Evolutionary conservation across 2,329 filamentous ascomycete species (phyloP).

Genomic region (Triangularia verruculosa): DNA sequence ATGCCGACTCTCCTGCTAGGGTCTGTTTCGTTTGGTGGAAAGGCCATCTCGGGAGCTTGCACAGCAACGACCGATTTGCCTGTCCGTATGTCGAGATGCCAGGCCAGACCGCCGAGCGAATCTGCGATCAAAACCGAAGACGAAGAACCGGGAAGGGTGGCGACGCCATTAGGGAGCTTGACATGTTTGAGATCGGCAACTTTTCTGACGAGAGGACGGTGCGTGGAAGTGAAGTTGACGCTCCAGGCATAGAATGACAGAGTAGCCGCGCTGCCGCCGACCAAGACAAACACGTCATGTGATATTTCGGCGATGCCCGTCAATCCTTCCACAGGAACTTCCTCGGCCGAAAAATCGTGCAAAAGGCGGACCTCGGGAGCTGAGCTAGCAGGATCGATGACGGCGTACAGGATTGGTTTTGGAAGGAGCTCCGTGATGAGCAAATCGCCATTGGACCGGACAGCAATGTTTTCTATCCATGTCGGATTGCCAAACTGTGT

Average conservation of each 20-base stretch:
- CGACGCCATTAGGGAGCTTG: constrained; percentile 27
- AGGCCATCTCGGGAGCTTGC: constrained; percentile 31
- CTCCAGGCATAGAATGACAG: constrained; percentile 8
- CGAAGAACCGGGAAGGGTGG: constrained; percentile 17
- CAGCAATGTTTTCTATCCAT: constrained; percentile 36
- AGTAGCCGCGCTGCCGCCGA: constrained; percentile 16
- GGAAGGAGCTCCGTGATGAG: constrained; percentile 26
- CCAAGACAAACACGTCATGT: constrained; percentile 22
- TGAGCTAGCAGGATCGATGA: constrained; percentile 7
- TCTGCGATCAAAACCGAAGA: constrained; percentile 27
- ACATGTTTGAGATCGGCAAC: constrained; percentile 19
- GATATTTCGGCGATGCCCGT: constrained; percentile 22
- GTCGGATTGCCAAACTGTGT: constrained; percentile 27
- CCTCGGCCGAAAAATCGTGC: constrained; percentile 10
- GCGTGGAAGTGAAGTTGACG: constrained; percentile 6
- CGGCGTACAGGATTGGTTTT: constrained; percentile 11
- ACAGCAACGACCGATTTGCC: constrained; percentile 22
- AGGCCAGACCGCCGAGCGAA: constrained; percentile 27
- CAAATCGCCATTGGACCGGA: constrained; percentile 33
- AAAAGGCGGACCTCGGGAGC: constrained; percentile 4
- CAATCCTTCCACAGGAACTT: constrained; percentile 1
- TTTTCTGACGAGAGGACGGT: background rate
- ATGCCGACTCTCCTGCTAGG: constrained; percentile 37
- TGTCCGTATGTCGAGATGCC: constrained; percentile 28
- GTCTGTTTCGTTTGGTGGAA: constrained; percentile 35